Evolutionary conservation across 2,329 filamentous ascomycete genomes (phyloP).

Genomic region (Grosmannia huntii): DNA sequence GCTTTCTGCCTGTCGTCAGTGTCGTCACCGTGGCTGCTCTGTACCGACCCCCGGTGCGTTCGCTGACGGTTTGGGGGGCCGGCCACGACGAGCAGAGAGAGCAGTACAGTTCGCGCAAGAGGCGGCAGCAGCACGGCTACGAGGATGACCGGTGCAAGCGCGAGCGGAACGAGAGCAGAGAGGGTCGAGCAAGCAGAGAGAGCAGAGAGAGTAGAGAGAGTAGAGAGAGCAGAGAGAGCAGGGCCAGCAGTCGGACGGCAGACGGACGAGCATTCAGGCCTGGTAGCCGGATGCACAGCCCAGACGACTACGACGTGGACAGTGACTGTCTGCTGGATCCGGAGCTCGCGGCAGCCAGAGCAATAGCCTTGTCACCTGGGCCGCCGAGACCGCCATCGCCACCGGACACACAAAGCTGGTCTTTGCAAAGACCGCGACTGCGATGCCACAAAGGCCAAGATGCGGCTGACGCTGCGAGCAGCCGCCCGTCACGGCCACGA

Average conservation of each 20-base stretch:
- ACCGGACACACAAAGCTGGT: not conserved
- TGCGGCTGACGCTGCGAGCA: slow-evolving; percentile 46
- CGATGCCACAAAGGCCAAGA: slow-evolving; percentile 48
- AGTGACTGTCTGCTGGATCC: not conserved
- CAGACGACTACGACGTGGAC: not conserved
- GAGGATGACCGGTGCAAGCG: not conserved
- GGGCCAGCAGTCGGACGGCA: not conserved
- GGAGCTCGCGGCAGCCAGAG: not conserved
- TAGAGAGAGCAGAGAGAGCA: not conserved
- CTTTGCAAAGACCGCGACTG: slow-evolving; percentile 32
- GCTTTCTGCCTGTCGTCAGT: slow-evolving; percentile 37
- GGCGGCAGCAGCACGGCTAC: not conserved
- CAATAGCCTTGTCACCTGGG: not conserved
- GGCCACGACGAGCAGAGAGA: not conserved
- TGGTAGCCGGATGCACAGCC: not conserved
- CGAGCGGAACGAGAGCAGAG: not conserved
- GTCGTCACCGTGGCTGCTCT: slow-evolving; percentile 49
- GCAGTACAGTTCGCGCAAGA: not conserved
- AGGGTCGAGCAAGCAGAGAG: not conserved
- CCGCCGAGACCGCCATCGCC: not conserved
- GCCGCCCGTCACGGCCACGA: slow-evolving; percentile 43
- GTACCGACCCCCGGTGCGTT: not conserved
- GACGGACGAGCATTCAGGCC: not conserved
- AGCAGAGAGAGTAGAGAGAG: not conserved
- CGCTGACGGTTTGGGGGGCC: not conserved